Conservation (phyloP, 305 asterid species). For the Solanum hybrid region DNA sequence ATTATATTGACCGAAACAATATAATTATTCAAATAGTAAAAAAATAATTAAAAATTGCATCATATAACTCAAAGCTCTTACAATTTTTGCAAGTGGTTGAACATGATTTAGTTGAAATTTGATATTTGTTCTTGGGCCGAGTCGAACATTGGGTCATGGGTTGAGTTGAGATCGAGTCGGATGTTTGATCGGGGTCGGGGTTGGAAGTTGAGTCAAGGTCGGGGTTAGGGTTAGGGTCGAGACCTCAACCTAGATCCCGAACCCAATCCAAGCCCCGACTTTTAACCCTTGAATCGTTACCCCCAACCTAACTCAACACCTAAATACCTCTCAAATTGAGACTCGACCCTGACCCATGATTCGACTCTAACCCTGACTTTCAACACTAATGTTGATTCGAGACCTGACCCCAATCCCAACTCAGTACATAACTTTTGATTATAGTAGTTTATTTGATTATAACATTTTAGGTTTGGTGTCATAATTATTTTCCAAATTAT, state of each 20-base stretch:
- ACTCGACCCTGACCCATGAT: neutral
- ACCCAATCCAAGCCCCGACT: neutral
- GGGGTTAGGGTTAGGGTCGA: too few species aligned
- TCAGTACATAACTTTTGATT: neutral
- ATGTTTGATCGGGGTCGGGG: too few species aligned
- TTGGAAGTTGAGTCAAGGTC: neutral
- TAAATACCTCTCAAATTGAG: fast-evolving
- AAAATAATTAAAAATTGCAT: neutral
- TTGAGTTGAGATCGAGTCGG: too few species aligned
- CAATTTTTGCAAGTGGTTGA: neutral
- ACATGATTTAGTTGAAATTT: neutral
- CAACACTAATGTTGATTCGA: fast-evolving
- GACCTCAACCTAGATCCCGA: neutral
- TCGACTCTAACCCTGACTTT: fast-evolving
- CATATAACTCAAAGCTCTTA: neutral
- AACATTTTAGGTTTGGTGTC: neutral
- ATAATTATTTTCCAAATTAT: neutral
- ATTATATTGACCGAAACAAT: neutral
- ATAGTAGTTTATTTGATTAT: neutral
- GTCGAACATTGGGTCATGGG: neutral
- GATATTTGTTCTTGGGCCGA: neutral
- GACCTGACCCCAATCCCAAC: neutral
- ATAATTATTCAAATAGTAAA: neutral
- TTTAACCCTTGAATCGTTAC: neutral
- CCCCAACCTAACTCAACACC: neutral